Base-by-base conservation (phyloP, 2,329 filamentous ascomycete species). In the Dactylellina cionopaga region DNA sequence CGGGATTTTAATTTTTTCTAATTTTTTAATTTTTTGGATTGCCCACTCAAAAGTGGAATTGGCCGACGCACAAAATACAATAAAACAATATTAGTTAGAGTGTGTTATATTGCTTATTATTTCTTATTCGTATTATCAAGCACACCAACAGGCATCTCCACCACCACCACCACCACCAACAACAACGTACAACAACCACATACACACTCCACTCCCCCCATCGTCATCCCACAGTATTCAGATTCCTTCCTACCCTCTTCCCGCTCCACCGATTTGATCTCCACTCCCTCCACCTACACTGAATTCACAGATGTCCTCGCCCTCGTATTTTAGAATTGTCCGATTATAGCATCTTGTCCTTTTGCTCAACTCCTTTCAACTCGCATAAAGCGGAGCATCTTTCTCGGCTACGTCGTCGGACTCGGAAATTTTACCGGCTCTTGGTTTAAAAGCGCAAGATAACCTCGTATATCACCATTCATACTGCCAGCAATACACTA, bases 191-290 rank as follows among this genome's bases (percentile, higher is more conserved):
- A 58, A 35, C 39, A 58, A 33, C 41, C 39, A 44, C 54, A 25
- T 33, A 33, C 54, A 54, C 63, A 68, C 54, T 68, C 63, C 63
- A 60, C 54, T 59, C 39, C 46, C 60, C 46, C 46, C 63, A 59
- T 68, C 63, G 63, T 68, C 63, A 68, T 68, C 63, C 41, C 54
- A 60, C 63, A 52, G 33, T 35, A 49, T 25, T n/a, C 41, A 43
- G 5, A 35, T 15, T 46, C 49, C 39, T 27, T 33, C 39, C n/a
- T n/a, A n/a, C n/a, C n/a, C n/a, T n/a, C n/a, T n/a, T 41, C 25
- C 35, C 7, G 13, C 24, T 35, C 46, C 55, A 13, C 11, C 64
- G 39, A 54, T 54, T 25, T 60, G 17, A n/a, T 11, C 35, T 52
- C 46, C 27, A 25, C 31, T 5, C 24, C 27, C 46, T 33, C 41